These are phyloP conservation scores for Flaveria bidentis DNA, from an alignment of 129 eudicot genomes.

Conservation along the genomic window DNA sequence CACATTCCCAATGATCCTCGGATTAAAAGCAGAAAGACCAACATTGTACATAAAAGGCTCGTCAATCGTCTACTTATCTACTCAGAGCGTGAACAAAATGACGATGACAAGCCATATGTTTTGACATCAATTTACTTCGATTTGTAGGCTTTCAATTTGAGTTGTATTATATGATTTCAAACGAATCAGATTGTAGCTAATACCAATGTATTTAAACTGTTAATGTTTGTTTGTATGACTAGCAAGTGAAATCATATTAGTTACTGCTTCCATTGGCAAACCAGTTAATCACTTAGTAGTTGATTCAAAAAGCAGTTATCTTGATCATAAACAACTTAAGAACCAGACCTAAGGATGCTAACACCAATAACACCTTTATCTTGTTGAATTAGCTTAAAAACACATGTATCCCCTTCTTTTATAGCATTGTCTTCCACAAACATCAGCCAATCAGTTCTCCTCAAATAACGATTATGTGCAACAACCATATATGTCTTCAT, in stretches of 20 bases:
- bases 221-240: conserved; percentile 23
- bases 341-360: conserved; percentile 22
- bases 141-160: conserved; percentile 35
- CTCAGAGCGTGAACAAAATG: not conserved
- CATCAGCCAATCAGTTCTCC: conserved; percentile 21
- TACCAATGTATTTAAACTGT: conserved; percentile 17
- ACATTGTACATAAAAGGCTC: conserved; percentile 24
- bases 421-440: conserved; percentile 36
- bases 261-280: not conserved
- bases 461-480: not conserved
- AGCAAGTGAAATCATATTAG: conserved; percentile 10
- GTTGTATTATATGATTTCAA: conserved; percentile 37
- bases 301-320: conserved; percentile 10
- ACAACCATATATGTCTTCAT: conserved; percentile 21
- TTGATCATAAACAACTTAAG: conserved; percentile 5
- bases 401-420: conserved; percentile 21
- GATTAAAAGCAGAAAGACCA: conserved; percentile 12
- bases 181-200: conserved; percentile 19
- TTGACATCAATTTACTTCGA: conserved; percentile 21
- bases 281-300: not conserved
- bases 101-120: conserved; percentile 19
- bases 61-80: not conserved
- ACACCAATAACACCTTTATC: conserved; percentile 21
- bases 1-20: conserved; percentile 48
- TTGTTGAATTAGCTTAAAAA: conserved; percentile 25